phyloP scores from a whole-genome alignment of 73 alveolate species.

The Diophrys sp. region DNA sequence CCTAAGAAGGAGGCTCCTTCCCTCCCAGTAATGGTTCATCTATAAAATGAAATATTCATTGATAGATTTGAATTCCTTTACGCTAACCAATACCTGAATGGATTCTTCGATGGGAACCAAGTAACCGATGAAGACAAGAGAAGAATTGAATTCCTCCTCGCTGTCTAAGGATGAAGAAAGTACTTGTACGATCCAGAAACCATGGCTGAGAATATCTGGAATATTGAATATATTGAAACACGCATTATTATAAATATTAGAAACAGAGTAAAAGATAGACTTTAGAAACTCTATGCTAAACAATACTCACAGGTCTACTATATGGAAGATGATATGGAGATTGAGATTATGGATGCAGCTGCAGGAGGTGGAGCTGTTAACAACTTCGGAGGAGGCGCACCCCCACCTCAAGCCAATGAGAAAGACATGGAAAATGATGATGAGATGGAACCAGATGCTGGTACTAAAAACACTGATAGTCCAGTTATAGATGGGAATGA shows the following conservation, averaged over 20 bases:
- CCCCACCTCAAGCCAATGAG: too few relatives aligned
- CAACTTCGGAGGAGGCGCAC: too few relatives aligned
- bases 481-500: too few relatives aligned
- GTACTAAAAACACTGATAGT: too few relatives aligned
- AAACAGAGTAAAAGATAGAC: not conserved
- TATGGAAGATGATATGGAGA: not conserved
- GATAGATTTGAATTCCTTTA: constrained; percentile 15
- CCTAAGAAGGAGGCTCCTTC: constrained; percentile 34
- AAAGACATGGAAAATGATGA: not conserved
- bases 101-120: not conserved
- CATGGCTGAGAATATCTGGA: not conserved
- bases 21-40: constrained; percentile 17
- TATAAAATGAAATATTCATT: constrained; percentile 21
- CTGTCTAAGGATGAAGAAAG: constrained; percentile 41
- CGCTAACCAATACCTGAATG: constrained; percentile 34
- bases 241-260: not conserved
- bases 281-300: not conserved
- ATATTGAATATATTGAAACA: not conserved
- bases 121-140: too few relatives aligned
- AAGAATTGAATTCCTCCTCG: constrained; percentile 26
- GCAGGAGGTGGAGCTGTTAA: not conserved
- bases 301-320: not conserved
- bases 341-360: not conserved
- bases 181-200: constrained; percentile 1
- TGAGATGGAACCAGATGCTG: not conserved